Conservation (phyloP, 257 asterid species). For the Scutellaria baicalensis region DNA sequence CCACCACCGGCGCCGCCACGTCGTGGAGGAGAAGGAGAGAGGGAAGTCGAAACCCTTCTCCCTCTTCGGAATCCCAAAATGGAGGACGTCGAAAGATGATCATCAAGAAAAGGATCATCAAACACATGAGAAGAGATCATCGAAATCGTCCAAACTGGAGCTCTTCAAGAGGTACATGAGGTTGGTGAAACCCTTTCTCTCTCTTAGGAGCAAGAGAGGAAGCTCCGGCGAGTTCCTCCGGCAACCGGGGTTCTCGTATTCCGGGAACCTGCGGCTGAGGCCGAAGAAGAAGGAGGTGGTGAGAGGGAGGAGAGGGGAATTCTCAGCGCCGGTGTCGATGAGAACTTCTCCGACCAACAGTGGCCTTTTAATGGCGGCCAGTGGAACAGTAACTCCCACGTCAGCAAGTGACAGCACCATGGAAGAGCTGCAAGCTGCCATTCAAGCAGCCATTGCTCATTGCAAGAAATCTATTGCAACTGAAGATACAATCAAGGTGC, state of each 20-base stretch:
- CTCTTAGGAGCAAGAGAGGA: conserved; percentile 26
- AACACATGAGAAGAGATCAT: conserved; percentile 28
- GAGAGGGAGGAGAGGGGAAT: conserved; percentile 48
- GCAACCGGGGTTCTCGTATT: conserved; percentile 40
- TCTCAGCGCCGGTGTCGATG: conserved; percentile 82
- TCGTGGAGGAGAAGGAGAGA: conserved; percentile 17
- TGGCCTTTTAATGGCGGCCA: conserved; percentile 57
- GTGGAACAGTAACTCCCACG: conserved; percentile 29
- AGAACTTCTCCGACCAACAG: conserved; percentile 78
- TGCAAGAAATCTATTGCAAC: conserved; percentile 68
- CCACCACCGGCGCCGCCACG: not conserved
- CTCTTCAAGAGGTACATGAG: conserved; percentile 53
- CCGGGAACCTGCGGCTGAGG: conserved; percentile 56
- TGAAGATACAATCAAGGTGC: conserved; percentile 35
- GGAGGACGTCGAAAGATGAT: conserved; percentile 31
- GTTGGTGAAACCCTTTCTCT: conserved; percentile 49
- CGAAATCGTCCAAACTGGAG: conserved; percentile 42
- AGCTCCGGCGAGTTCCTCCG: conserved; percentile 17
- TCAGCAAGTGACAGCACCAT: conserved; percentile 53
- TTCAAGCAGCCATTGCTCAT: conserved; percentile 92
- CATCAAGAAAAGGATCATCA: conserved; percentile 8
- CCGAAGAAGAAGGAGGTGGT: conserved; percentile 29
- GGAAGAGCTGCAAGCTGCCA: conserved; percentile 92
- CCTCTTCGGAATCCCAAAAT: conserved; percentile 41
- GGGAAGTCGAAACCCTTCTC: conserved; percentile 58